These are phyloP conservation scores for Emergomyces pasteurianus DNA, from an alignment of 2,329 filamentous ascomycete species.

Conservation along the genomic window DNA sequence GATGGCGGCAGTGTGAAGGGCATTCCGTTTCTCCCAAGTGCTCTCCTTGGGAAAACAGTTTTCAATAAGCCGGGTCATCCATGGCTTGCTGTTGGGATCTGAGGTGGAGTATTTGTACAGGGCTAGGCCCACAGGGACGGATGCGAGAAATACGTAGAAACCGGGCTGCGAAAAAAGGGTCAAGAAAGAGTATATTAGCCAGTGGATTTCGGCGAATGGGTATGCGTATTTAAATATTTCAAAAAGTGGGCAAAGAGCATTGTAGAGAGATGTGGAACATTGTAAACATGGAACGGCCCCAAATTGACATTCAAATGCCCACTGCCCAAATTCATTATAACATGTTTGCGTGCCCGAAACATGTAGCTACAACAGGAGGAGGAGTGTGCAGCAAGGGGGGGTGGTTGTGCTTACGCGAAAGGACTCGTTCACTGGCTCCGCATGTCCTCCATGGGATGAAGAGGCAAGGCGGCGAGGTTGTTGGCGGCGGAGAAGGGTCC, in stretches of 20 bases:
- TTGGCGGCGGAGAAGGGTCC: constrained; percentile 29
- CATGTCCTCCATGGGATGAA: constrained; percentile 22
- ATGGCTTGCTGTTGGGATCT: constrained; percentile 28
- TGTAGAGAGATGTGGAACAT: background rate
- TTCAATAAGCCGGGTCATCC: constrained; percentile 39
- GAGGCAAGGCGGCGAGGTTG: constrained; percentile 35
- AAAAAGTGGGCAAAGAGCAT: background rate
- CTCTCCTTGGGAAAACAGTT: constrained; percentile 44
- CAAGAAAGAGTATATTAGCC: background rate
- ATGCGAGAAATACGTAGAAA: constrained; percentile 35
- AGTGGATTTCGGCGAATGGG: background rate
- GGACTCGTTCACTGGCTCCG: constrained; percentile 34
- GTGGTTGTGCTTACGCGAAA: constrained; percentile 30
- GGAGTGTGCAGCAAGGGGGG: background rate
- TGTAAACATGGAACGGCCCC: too few relatives aligned
- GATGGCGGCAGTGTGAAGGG: constrained; percentile 47
- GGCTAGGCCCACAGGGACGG: constrained; percentile 30
- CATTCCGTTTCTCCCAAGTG: constrained; percentile 44
- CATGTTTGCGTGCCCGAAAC: background rate
- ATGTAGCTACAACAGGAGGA: background rate
- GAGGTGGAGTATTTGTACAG: constrained; percentile 31
- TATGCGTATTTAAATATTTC: background rate
- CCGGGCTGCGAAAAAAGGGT: constrained; percentile 26
- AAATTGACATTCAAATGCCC: background rate
- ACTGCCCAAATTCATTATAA: background rate